Evolutionary conservation across 441 rosid species (phyloP).

Genomic region (Populus tomentosa): DNA sequence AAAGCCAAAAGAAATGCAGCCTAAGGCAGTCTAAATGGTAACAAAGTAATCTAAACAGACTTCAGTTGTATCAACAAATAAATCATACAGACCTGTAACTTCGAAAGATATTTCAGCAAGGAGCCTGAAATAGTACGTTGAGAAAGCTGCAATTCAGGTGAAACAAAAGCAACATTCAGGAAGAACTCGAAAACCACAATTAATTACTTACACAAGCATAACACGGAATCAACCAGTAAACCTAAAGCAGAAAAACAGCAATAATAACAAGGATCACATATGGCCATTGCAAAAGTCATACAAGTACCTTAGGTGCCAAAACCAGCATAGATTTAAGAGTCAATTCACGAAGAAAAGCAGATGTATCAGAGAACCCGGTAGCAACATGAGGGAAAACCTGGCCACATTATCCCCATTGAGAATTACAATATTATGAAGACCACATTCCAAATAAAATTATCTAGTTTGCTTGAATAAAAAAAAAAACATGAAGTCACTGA

Average conservation of each 20-base stretch:
- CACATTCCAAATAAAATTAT: neutral
- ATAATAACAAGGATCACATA: neutral
- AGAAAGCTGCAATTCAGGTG: constrained; percentile 73
- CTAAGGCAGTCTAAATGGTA: neutral
- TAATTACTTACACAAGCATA: neutral
- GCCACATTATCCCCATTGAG: constrained; percentile 13
- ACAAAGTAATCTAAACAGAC: constrained; percentile 12
- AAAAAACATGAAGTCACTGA: constrained; percentile 3
- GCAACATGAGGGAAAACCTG: constrained; percentile 95
- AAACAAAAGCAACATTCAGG: constrained; percentile 17
- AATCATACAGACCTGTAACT: constrained; percentile 69
- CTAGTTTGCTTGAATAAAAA: constrained; percentile 10
- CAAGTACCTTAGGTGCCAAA: constrained; percentile 89
- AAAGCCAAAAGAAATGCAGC: neutral
- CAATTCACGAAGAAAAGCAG: constrained; percentile 95
- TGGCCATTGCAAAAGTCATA: neutral
- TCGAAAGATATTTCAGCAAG: constrained; percentile 88
- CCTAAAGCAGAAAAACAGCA: neutral
- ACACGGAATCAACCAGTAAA: neutral
- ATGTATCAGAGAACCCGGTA: constrained; percentile 88
- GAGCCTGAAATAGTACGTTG: constrained; percentile 94
- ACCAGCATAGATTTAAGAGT: constrained; percentile 98
- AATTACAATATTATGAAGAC: neutral
- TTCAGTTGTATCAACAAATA: constrained; percentile 9
- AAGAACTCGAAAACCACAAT: constrained; percentile 7